Evolutionary conservation across 177 flowering plant genomes (phyloP).

Genomic region (Vitis hybrid): DNA sequence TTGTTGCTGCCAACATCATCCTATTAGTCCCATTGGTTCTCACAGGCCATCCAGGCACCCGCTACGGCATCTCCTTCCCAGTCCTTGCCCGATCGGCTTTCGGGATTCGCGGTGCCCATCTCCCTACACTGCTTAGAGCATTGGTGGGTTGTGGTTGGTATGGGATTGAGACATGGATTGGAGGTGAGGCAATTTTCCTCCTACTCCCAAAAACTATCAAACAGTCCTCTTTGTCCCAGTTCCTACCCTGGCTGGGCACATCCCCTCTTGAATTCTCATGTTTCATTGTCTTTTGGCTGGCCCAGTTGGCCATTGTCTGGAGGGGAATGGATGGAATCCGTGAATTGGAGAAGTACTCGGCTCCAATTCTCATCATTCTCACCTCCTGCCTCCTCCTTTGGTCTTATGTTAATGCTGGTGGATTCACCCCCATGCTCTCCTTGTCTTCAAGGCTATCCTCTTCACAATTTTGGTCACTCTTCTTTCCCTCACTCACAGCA

Average conservation of each 20-base stretch:
- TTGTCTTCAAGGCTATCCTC: slow-evolving; percentile 54
- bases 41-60: slow-evolving; percentile 82
- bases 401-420: slow-evolving; percentile 85
- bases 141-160: slow-evolving; percentile 94
- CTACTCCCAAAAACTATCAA: slow-evolving; percentile 57
- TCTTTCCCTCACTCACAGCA: slow-evolving; percentile 91
- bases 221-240: slow-evolving; percentile 28
- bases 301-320: slow-evolving; percentile 61
- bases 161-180: slow-evolving; percentile 94
- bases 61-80: slow-evolving; percentile 82
- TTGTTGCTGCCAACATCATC: slow-evolving; percentile 75
- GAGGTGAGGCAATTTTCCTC: slow-evolving; percentile 81
- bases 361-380: slow-evolving; percentile 66
- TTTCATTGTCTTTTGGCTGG: slow-evolving; percentile 73
- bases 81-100: slow-evolving; percentile 80
- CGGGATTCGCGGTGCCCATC: slow-evolving; percentile 80
- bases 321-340: slow-evolving; percentile 84
- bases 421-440: slow-evolving; percentile 72
- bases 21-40: slow-evolving; percentile 60
- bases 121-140: slow-evolving; percentile 76
- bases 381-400: slow-evolving; percentile 62
- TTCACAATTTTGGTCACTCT: slow-evolving; percentile 72
- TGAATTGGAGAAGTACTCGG: slow-evolving; percentile 81
- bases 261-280: slow-evolving; percentile 80
- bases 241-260: slow-evolving; percentile 76